These are phyloP conservation scores for Aegilops bicornis DNA, from an alignment of 176 grass and related monocot genomes.

Conservation along the genomic window DNA sequence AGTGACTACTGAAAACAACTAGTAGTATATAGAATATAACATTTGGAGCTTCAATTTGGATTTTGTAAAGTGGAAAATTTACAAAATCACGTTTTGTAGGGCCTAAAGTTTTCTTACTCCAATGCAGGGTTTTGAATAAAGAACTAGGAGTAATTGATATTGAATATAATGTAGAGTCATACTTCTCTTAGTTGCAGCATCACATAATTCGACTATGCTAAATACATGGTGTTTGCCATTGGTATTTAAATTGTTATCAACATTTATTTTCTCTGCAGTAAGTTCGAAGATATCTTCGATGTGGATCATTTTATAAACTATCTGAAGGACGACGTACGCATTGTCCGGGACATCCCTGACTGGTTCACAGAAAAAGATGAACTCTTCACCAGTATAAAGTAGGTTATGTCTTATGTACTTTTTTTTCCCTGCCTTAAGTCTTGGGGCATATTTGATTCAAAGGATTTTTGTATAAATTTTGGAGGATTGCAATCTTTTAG, in stretches of 20 bases:
- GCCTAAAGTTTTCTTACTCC: constrained; percentile 14
- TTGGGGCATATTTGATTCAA: neutral
- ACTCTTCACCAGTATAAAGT: constrained; percentile 85
- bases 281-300: constrained; percentile 82
- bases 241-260: neutral
- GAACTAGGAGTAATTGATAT: neutral
- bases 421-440: neutral
- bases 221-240: neutral
- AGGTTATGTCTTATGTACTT: neutral
- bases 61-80: neutral
- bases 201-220: neutral
- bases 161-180: neutral
- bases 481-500: neutral
- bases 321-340: constrained; percentile 78
- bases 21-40: neutral
- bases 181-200: neutral
- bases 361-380: constrained; percentile 87
- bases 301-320: constrained; percentile 86
- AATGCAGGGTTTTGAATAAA: neutral
- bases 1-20: neutral
- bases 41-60: neutral
- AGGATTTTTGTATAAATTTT: neutral
- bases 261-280: constrained; percentile 44
- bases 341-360: constrained; percentile 70
- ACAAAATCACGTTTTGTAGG: neutral